Percentiles rank a stretch among this genome's conserved stretches.
Evolutionary conservation across 192 early-diverging fungal genomes (phyloP).

Genomic region (Umbelopsis isabellina): DNA sequence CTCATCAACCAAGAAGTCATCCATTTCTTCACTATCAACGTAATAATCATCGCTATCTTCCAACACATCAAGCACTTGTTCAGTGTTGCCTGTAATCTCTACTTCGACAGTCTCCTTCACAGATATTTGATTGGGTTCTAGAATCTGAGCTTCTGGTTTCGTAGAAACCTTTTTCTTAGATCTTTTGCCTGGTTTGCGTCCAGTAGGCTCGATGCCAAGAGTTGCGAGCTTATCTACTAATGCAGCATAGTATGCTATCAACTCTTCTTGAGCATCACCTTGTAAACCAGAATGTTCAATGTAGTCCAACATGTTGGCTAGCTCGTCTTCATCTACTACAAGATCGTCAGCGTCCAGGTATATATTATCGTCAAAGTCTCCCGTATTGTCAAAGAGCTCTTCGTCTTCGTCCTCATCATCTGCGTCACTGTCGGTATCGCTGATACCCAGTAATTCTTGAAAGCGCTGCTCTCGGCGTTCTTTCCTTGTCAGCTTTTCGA

Average conservation of each 20-base stretch:
- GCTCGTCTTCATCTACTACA: slow-evolving; percentile 18
- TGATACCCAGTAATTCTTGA: neutral
- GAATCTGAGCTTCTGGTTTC: neutral
- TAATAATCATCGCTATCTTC: neutral
- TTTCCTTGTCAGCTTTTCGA: slow-evolving; percentile 15
- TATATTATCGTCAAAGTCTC: neutral
- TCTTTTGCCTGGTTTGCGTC: neutral
- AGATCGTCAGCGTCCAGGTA: slow-evolving; percentile 17
- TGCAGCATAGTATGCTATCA: neutral
- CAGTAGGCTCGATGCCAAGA: neutral
- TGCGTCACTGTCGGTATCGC: neutral
- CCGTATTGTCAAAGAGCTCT: neutral
- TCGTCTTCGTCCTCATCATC: neutral
- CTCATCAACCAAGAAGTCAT: neutral
- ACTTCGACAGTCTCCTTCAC: too few species aligned
- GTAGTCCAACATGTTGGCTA: slow-evolving; percentile 31
- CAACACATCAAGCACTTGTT: too few species aligned
- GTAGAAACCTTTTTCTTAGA: neutral
- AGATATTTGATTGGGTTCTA: too few species aligned
- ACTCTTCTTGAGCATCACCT: slow-evolving; percentile 23
- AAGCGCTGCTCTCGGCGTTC: neutral
- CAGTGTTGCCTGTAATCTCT: too few species aligned
- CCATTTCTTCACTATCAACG: neutral
- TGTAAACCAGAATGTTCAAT: slow-evolving; percentile 30
- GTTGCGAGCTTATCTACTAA: slow-evolving; percentile 11